Evolutionary conservation across 805 yeast species (phyloP), one percentile per base, ranked within the genome.

Genomic region (Sugiyamaella qingdaonensis): DNA sequence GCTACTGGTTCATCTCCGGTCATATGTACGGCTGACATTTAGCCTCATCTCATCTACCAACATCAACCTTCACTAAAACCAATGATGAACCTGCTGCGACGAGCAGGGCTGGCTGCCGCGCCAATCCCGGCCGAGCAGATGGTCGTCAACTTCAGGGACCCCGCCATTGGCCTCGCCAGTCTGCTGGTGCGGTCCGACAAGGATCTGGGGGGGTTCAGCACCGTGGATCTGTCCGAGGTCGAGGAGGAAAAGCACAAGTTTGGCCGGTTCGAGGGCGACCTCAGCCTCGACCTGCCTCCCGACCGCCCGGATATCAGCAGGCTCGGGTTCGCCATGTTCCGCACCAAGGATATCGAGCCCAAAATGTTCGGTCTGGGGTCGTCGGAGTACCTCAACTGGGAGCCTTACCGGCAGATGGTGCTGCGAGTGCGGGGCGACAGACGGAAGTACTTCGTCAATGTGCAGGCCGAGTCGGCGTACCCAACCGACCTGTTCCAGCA

Each of bases 401-500:
- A 82, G 14, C 73, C 74, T 29, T 84, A 70, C 66, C 76, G 77
- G 49, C 84, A 83, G 58, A 69, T 88, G 60, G 85, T 83, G 35
- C 64, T 88, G 63, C 72, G 87, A 51, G 88, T 87, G n/a, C 78
- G 81, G 56, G 88, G 88, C 19, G 88, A 85, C 65, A 73, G 79
- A 54, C 72, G 96, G 53, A 84, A 84, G 67, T 88, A 86, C 67
- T 78, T 85, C 67, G 83, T 88, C 43, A 88, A 88, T 63, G 76
- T 88, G 48, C 96, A 88, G 70, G 84, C 92, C 10, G 88, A 87
- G 62, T 81, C 89, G 1, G 85, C 91, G 32, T 78, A 85, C 55
- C 78, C 82, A 7, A 85, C 92, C 1, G 95, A 88, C 68, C 71
- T 88, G 57, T 88, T 81, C 68, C 96, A 88, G 68, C 95, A 88